phyloP scores from a whole-genome alignment of 2,329 filamentous ascomycete genomes.

The Botryotinia narcissicola region DNA sequence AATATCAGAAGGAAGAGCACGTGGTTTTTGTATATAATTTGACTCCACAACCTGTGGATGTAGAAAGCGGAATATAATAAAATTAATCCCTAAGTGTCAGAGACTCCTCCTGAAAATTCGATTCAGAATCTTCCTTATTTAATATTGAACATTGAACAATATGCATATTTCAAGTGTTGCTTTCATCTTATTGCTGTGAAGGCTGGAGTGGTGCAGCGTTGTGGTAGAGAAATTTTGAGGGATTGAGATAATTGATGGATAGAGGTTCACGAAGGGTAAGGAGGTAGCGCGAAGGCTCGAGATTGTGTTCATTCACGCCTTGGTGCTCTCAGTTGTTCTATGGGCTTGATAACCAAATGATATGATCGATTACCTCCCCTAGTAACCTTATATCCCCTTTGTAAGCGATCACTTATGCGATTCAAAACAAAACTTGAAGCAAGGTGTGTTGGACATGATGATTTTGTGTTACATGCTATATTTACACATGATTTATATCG shows the following conservation, averaged over 20 bases:
- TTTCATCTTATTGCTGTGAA: background rate
- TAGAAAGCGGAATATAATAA: too few relatives aligned
- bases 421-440: background rate
- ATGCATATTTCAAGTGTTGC: too few relatives aligned
- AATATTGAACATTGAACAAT: too few relatives aligned
- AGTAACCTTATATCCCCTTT: background rate
- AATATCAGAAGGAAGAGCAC: too few relatives aligned
- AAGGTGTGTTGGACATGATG: background rate
- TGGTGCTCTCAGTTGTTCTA: background rate
- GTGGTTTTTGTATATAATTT: too few relatives aligned
- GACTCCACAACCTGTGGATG: too few relatives aligned
- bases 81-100: too few relatives aligned
- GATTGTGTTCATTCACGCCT: background rate
- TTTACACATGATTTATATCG: constrained; percentile 12
- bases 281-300: background rate
- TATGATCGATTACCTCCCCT: too few relatives aligned
- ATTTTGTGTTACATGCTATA: constrained; percentile 17
- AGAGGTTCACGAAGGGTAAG: background rate
- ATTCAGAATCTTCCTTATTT: too few relatives aligned
- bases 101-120: too few relatives aligned
- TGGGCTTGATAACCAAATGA: background rate
- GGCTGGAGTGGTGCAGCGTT: background rate
- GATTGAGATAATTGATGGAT: background rate
- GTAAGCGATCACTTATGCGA: background rate
- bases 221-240: background rate